These are phyloP conservation scores for Solanum verrucosum DNA, from an alignment of 257 asterid genomes.

Conservation along the genomic window DNA sequence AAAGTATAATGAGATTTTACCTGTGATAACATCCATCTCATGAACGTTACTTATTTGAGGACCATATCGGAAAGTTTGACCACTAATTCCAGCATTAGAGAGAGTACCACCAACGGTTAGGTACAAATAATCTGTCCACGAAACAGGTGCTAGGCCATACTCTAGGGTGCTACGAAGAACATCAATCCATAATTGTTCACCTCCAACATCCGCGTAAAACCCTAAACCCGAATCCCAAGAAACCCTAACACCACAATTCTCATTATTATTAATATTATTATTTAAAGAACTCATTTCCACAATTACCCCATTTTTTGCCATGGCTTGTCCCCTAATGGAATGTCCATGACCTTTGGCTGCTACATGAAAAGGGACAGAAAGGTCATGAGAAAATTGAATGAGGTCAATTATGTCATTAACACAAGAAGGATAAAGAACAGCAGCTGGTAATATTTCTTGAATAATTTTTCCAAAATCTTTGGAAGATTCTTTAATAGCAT, in stretches of 20 bases:
- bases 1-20: slow-evolving; percentile 7
- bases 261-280: too few species aligned
- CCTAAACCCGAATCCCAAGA: slow-evolving; percentile 29
- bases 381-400: slow-evolving; percentile 26
- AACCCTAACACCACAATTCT: slow-evolving; percentile 26
- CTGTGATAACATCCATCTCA: slow-evolving; percentile 63
- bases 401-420: slow-evolving; percentile 33
- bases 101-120: slow-evolving; percentile 69
- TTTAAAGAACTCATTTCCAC: slow-evolving; percentile 45
- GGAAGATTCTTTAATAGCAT: slow-evolving; percentile 22
- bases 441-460: slow-evolving; percentile 31
- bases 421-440: slow-evolving; percentile 50
- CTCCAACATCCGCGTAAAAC: slow-evolving; percentile 63
- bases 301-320: slow-evolving; percentile 53
- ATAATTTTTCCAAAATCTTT: slow-evolving; percentile 56
- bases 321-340: slow-evolving; percentile 67
- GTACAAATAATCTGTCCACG: slow-evolving; percentile 73
- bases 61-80: slow-evolving; percentile 53
- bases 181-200: slow-evolving; percentile 63
- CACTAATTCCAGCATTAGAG: slow-evolving; percentile 72
- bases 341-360: slow-evolving; percentile 77
- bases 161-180: slow-evolving; percentile 25
- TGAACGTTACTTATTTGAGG: slow-evolving; percentile 69
- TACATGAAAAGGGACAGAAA: slow-evolving; percentile 31
- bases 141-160: slow-evolving; percentile 43